A percentile compares a stretch with the other conserved stretches of the same genome.
Conservation (phyloP, 148 eudicot genomes). For the Nepenthes gracilis region DNA sequence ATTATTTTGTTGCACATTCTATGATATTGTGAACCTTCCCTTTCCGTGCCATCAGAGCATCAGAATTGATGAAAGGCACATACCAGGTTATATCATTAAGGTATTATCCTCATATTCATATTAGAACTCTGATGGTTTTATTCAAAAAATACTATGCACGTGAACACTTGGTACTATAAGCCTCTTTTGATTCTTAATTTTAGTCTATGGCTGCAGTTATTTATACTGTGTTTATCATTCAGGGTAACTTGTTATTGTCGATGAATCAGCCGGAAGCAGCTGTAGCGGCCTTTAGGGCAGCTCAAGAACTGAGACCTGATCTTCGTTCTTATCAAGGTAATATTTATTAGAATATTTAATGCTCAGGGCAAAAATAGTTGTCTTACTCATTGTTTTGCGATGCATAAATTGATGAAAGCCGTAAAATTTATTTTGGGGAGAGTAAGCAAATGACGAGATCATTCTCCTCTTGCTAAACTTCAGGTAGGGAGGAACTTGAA, state of each 20-base stretch:
- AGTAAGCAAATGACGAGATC: too few species aligned
- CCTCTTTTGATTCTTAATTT: neutral
- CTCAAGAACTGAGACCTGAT: conserved; percentile 90
- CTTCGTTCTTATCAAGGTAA: conserved; percentile 95
- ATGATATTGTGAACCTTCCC: conserved; percentile 3
- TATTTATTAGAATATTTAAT: neutral
- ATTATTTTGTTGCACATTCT: neutral
- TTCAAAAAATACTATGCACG: neutral
- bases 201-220: too few species aligned
- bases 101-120: conserved; percentile 21
- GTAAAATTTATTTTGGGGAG: too few species aligned
- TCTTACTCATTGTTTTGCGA: neutral
- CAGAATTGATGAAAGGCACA: conserved; percentile 90
- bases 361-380: neutral
- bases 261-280: conserved; percentile 94
- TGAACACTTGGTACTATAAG: neutral
- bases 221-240: conserved; percentile 5
- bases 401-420: too few species aligned
- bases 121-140: neutral
- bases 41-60: conserved; percentile 49
- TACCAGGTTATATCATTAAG: conserved; percentile 86
- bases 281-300: conserved; percentile 67
- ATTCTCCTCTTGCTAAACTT: too few species aligned
- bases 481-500: too few species aligned
- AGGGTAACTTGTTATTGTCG: conserved; percentile 88